Evolutionary conservation across 345 rosid genomes (phyloP), one percentile per base, ranked within the genome.

Genomic region (Clarkia xantiana): DNA sequence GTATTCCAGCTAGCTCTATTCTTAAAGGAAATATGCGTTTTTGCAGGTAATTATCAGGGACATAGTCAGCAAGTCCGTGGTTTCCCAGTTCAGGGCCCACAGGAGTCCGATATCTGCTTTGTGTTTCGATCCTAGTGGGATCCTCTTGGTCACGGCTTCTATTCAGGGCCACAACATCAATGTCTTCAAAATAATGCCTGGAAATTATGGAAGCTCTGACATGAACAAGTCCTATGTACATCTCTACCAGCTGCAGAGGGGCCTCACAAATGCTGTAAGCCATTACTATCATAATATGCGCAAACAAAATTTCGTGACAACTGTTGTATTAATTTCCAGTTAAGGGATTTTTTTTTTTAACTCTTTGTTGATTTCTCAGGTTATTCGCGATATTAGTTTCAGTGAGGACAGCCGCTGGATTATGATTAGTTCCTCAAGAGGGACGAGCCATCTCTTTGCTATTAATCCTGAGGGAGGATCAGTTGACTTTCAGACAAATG

Each of bases 151-250:
- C 55, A 81, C 98, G 42, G 93, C 98, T 40, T 91, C 98, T 18
- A 78, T 81, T 64, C 84, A 76, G 49, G 98, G 98, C n/a, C 93
- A 86, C 76, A 91, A 72, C 64, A 81, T 91, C 45, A 91, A 91
- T 56, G 84, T 91, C 51, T 91, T 79, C 67, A 79, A 74, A 60
- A 78, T 91, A 60, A 70, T 77, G 76, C 96, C 94, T 34, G 77
- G 58, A 29, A 29, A 29, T 29, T 10, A 29, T 29, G 36, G 36
- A 61, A 62, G 68, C 64, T 71, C 71, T 14, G 76, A 71, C 63
- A 67, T 22, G 49, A 66, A 62, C 23, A 48, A 68, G 48, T 64
- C 96, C 38, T 76, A 65, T 62, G 67, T 67, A 16, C 96, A 91
- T 72, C 77, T 91, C 56, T 91, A 79, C 74, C 68, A 70, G 78